phyloP scores from a whole-genome alignment of 768 basidiomycete species.

The Leccinellum albellum region DNA sequence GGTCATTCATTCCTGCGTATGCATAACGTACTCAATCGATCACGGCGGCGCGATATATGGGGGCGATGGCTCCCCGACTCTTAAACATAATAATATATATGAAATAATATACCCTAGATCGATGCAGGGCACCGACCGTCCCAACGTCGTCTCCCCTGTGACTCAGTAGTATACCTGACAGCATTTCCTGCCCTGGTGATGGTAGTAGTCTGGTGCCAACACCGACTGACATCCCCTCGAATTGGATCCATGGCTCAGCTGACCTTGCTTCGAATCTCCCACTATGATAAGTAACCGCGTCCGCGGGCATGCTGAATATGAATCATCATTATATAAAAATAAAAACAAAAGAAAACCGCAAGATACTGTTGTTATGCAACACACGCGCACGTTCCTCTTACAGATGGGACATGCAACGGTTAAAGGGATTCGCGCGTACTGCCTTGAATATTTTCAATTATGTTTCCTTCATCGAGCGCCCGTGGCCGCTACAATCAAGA shows the following conservation, averaged over 20 bases:
- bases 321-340: not conserved
- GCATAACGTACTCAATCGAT: not conserved
- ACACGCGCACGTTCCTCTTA: not conserved
- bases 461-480: not conserved
- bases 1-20: not conserved
- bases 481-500: not conserved
- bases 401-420: slow-evolving; percentile 4
- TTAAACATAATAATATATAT: not conserved
- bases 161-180: not conserved
- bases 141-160: not conserved
- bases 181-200: not conserved
- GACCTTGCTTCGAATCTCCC: not conserved
- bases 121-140: slow-evolving; percentile 1
- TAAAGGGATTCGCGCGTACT: not conserved
- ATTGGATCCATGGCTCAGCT: not conserved
- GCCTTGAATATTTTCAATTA: not conserved
- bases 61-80: not conserved
- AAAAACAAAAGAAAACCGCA: not conserved
- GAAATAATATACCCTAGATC: not conserved
- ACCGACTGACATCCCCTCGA: not conserved
- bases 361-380: slow-evolving; percentile 16
- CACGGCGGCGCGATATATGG: not conserved
- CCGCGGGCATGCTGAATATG: slow-evolving; percentile 5
- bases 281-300: not conserved
- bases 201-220: not conserved